Evolutionary conservation across 306 rosid species (phyloP).

Genomic region (Benincasa hispida): DNA sequence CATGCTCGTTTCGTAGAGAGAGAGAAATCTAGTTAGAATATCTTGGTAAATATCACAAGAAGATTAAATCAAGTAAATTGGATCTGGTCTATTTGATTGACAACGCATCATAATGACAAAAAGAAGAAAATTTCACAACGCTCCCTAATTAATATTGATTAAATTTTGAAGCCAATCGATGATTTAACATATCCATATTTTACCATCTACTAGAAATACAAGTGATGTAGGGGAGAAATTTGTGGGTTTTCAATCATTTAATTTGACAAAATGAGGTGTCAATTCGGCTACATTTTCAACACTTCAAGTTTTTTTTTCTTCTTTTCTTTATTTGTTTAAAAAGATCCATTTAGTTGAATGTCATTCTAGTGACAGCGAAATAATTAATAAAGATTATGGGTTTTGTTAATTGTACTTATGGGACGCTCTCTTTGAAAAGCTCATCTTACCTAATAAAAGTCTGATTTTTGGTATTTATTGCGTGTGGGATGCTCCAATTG

Average conservation of each 20-base stretch:
- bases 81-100: too few species aligned
- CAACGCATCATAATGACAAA: too few species aligned
- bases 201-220: neutral
- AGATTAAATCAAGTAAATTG: too few species aligned
- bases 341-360: neutral
- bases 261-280: neutral
- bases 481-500: neutral
- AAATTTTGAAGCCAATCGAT: too few species aligned
- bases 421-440: slow-evolving; percentile 7
- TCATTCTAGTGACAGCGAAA: neutral
- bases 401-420: neutral
- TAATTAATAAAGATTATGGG: neutral
- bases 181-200: too few species aligned
- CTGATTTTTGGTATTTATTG: neutral
- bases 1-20: too few species aligned
- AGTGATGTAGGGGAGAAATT: neutral
- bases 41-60: too few species aligned
- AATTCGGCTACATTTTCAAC: neutral
- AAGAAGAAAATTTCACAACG: too few species aligned
- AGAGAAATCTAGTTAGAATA: too few species aligned
- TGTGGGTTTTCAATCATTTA: neutral
- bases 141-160: too few species aligned
- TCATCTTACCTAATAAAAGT: neutral
- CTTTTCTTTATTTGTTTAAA: neutral
- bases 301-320: too few species aligned